Percentiles rank a stretch among this genome's conserved stretches.
Conservation (phyloP, 2,329 filamentous ascomycete species). For the Teratosphaeria gauchensis region DNA sequence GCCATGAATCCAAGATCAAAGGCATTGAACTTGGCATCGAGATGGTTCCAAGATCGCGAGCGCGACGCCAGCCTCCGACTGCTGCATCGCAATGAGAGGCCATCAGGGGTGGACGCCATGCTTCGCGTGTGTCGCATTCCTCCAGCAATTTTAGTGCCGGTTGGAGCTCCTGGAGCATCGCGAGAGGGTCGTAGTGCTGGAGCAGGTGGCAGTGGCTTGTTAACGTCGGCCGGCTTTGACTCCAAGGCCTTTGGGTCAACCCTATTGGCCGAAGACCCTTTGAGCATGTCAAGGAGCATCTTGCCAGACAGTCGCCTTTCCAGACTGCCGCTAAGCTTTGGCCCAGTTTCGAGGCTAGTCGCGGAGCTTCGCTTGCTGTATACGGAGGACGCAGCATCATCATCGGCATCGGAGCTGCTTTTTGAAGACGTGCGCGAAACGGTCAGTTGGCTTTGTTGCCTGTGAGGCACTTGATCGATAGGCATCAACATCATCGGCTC, state of each 20-base stretch:
- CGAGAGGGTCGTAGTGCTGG: constrained; percentile 6
- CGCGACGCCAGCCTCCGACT: not conserved
- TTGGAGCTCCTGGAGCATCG: constrained; percentile 3
- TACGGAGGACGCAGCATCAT: constrained; percentile 26
- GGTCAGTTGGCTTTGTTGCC: not conserved
- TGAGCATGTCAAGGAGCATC: not conserved
- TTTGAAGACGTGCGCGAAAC: constrained; percentile 23
- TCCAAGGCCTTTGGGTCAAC: not conserved
- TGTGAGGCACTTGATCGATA: not conserved
- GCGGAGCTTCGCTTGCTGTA: constrained; percentile 29
- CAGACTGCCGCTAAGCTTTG: constrained; percentile 4
- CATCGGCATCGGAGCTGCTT: constrained; percentile 22
- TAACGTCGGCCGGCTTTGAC: constrained; percentile 3
- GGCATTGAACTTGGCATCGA: constrained; percentile 2
- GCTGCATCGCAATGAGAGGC: not conserved
- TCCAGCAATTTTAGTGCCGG: not conserved
- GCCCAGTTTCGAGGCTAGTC: constrained; percentile 12
- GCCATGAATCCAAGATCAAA: constrained; percentile 7
- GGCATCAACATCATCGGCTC: not conserved
- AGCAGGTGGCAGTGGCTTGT: constrained; percentile 14
- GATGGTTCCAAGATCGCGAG: not conserved
- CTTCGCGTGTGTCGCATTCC: not conserved
- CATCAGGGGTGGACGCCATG: not conserved
- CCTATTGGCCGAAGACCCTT: not conserved
- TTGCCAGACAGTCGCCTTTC: constrained; percentile 3